Evolutionary conservation across 768 basidiomycete genomes (phyloP).

Genomic region (Rhizopogon sp.): DNA sequence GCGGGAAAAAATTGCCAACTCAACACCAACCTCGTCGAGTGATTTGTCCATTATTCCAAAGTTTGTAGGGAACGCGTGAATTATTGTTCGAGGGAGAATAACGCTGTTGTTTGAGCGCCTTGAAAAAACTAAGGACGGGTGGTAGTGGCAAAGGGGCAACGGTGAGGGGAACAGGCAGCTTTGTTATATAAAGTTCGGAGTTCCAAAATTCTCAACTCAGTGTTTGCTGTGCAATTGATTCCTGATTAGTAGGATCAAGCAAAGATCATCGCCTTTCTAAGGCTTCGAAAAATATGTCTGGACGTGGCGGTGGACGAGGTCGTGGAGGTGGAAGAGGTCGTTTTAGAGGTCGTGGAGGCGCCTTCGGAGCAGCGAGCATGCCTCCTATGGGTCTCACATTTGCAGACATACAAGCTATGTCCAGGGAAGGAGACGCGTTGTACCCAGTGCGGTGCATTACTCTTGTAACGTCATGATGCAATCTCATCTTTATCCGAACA

Average conservation of each 20-base stretch:
- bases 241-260: background rate
- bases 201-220: constrained; percentile 8
- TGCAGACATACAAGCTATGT: constrained; percentile 72
- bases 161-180: constrained; percentile 3
- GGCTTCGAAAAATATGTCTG: constrained; percentile 38
- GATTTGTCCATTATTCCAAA: constrained; percentile 63
- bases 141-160: constrained; percentile 26
- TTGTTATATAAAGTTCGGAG: constrained; percentile 24
- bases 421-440: constrained; percentile 69
- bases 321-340: constrained; percentile 59
- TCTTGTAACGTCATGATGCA: constrained; percentile 12
- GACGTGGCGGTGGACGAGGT: constrained; percentile 35
- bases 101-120: background rate
- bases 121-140: constrained; percentile 11
- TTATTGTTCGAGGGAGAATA: background rate
- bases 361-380: constrained; percentile 31
- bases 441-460: constrained; percentile 64
- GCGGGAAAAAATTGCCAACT: constrained; percentile 7
- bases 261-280: background rate
- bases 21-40: constrained; percentile 68
- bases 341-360: constrained; percentile 41
- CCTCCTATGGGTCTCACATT: constrained; percentile 81
- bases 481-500: constrained; percentile 29
- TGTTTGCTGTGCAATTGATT: background rate
- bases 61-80: background rate